phyloP scores from a whole-genome alignment of 257 asterid species.

The Agastache rugosa region DNA sequence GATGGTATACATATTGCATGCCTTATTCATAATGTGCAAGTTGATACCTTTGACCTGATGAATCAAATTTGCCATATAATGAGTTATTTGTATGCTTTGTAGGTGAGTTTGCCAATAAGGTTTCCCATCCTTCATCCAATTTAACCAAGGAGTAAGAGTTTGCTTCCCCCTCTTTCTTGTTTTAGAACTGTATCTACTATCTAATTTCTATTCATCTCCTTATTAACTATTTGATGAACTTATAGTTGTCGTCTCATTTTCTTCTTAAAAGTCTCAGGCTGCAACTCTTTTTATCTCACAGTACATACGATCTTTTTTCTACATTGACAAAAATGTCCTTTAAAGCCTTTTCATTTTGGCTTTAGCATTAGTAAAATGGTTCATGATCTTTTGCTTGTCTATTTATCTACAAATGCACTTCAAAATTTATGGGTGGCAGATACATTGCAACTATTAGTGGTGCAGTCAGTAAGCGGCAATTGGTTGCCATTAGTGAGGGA shows the following conservation, averaged over 20 bases:
- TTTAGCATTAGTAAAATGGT: conserved; percentile 3
- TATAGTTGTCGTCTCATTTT: background rate
- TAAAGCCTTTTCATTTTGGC: background rate
- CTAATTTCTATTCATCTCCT: background rate
- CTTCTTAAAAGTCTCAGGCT: background rate
- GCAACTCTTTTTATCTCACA: conserved; percentile 2
- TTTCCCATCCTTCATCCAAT: conserved; percentile 96
- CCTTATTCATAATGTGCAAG: conserved; percentile 3
- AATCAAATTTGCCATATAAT: conserved; percentile 16
- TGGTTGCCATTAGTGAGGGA: conserved; percentile 84
- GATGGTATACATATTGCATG: conserved; percentile 62
- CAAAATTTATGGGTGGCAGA: conserved; percentile 50
- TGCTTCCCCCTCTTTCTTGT: conserved; percentile 33
- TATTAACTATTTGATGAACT: conserved; percentile 4
- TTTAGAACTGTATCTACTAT: background rate
- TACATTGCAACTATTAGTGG: conserved; percentile 88
- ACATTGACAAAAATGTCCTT: background rate
- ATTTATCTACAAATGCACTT: conserved; percentile 26
- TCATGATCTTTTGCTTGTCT: conserved; percentile 17
- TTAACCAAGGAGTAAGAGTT: conserved; percentile 86
- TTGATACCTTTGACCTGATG: conserved; percentile 26
- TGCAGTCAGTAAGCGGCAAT: conserved; percentile 65
- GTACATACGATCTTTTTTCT: background rate
- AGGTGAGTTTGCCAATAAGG: conserved; percentile 93
- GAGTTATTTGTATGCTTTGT: conserved; percentile 35